Percentiles rank a stretch among this genome's conserved stretches.
Conservation (phyloP, 1,139 yeast genomes). For the Diutina neorugosa region DNA sequence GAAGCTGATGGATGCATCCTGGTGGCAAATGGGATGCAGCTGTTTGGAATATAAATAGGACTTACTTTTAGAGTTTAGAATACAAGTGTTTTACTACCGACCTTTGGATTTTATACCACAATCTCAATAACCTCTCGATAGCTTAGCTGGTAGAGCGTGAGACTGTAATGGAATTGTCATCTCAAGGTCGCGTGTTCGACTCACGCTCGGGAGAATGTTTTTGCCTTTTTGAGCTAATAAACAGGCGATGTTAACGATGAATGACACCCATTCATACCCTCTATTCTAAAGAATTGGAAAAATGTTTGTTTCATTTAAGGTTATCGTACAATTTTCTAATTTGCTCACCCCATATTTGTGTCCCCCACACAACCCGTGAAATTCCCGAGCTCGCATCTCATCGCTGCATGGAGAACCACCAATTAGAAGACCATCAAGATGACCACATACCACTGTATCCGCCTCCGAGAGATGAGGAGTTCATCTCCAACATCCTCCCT, state of each 20-base stretch:
- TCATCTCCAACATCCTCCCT: constrained; percentile 30
- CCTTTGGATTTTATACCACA: no score
- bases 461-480: constrained; percentile 15
- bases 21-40: no score
- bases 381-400: background rate
- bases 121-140: background rate
- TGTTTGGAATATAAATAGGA: no score
- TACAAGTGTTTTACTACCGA: no score
- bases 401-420: background rate
- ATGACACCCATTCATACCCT: no score
- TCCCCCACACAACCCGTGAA: background rate
- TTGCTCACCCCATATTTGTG: background rate
- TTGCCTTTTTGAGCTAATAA: no score
- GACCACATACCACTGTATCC: background rate
- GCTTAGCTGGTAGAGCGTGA: background rate
- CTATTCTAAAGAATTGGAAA: no score
- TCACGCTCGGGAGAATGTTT: background rate
- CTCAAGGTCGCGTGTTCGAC: background rate
- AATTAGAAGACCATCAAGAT: background rate
- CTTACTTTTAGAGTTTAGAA: background rate
- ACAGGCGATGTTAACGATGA: no score
- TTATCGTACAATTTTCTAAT: no score
- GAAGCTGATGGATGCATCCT: no score
- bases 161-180: background rate
- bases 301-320: no score